Conservation (phyloP, 2,329 filamentous ascomycete species). For the Trichothecium sympodiale region DNA sequence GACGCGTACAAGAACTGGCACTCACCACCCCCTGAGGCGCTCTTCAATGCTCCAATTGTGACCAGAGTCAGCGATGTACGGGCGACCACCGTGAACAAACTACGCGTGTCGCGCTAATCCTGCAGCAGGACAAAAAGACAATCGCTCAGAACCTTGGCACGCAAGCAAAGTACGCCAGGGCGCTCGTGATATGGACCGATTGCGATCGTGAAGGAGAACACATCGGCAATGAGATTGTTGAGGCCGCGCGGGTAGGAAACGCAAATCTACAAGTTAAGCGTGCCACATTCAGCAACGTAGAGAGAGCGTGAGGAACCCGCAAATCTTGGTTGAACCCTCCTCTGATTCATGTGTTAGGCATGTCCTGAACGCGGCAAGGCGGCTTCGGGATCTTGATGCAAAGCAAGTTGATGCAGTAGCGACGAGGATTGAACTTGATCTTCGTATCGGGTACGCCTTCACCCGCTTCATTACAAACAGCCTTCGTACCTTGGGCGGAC, state of each 20-base stretch:
- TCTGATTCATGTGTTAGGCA: constrained; percentile 46
- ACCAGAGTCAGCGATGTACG: constrained; percentile 56
- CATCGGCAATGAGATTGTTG: constrained; percentile 83
- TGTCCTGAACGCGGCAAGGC: constrained; percentile 70
- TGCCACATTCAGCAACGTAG: constrained; percentile 91
- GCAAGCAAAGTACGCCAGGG: constrained; percentile 61
- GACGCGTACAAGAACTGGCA: constrained; percentile 67
- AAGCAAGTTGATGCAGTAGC: constrained; percentile 78
- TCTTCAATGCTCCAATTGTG: constrained; percentile 73
- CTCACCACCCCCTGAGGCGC: constrained; percentile 62
- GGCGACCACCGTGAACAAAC: constrained; percentile 1
- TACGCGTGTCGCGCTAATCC: not conserved
- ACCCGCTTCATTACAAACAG: constrained; percentile 77
- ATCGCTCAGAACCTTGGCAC: constrained; percentile 78
- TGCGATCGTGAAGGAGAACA: constrained; percentile 96
- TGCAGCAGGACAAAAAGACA: constrained; percentile 56
- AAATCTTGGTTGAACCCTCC: not conserved
- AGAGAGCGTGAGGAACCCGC: constrained; percentile 55
- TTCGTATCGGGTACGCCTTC: constrained; percentile 86
- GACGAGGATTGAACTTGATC: constrained; percentile 81
- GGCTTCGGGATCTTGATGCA: constrained; percentile 70
- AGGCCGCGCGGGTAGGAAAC: constrained; percentile 68
- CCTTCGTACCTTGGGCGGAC: constrained; percentile 60
- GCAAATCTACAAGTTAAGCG: constrained; percentile 65
- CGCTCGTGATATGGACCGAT: constrained; percentile 95